Evolutionary conservation across 768 basidiomycete genomes (phyloP).

Genomic region (Rhodotorula graminis): DNA sequence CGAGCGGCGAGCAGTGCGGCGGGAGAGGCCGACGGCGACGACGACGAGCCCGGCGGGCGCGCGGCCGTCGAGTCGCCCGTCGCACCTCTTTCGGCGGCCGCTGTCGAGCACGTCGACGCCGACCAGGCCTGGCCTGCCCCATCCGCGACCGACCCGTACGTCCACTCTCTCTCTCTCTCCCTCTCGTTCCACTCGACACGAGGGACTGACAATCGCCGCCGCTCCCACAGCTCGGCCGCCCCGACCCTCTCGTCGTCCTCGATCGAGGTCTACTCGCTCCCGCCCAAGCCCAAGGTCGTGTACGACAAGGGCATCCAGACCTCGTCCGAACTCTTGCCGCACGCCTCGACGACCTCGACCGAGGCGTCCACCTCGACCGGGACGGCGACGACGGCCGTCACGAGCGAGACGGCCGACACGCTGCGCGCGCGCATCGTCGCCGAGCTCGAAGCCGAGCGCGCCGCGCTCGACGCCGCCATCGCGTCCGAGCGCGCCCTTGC

Average conservation of each 20-base stretch:
- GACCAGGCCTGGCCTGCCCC: background rate
- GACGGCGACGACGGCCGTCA: slow-evolving; percentile 68
- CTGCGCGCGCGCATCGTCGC: slow-evolving; percentile 63
- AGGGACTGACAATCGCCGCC: background rate
- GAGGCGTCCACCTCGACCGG: slow-evolving; percentile 52
- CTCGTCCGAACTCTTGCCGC: slow-evolving; percentile 8
- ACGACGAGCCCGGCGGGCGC: no score
- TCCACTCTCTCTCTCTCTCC: background rate
- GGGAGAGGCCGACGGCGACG: background rate
- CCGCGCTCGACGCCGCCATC: slow-evolving; percentile 65
- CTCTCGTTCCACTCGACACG: background rate
- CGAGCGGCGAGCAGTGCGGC: background rate
- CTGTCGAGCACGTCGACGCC: background rate
- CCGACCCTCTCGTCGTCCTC: slow-evolving; percentile 11
- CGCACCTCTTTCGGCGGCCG: background rate
- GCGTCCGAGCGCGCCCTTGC: slow-evolving; percentile 78
- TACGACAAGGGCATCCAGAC: slow-evolving; percentile 44
- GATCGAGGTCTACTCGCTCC: slow-evolving; percentile 6
- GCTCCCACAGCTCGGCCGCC: background rate
- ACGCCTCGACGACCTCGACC: background rate
- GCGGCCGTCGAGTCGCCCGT: no score
- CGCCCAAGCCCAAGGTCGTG: slow-evolving; percentile 26
- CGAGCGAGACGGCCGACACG: slow-evolving; percentile 74
- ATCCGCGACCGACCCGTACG: background rate
- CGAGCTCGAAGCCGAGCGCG: slow-evolving; percentile 66